These are phyloP conservation scores for Cyclocybe aegerita DNA, from an alignment of 768 basidiomycete species.

Conservation along the genomic window DNA sequence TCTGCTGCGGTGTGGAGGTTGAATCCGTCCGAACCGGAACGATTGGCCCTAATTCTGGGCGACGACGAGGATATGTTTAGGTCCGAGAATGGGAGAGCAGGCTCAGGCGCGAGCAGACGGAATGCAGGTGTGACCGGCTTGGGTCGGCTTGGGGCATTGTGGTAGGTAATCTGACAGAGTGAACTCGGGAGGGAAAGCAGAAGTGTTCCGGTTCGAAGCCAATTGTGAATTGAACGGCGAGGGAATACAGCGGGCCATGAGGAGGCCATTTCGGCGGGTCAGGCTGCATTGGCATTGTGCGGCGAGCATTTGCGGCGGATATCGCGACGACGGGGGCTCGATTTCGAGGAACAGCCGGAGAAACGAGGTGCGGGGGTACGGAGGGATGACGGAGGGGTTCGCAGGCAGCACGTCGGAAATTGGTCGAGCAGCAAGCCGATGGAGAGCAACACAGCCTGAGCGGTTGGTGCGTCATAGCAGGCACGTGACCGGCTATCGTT, in stretches of 20 bases:
- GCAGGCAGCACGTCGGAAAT: too few species aligned
- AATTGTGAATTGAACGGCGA: neutral
- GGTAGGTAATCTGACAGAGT: neutral
- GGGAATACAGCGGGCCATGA: neutral
- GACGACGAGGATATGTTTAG: neutral
- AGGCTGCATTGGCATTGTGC: neutral
- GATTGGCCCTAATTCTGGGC: slow-evolving; percentile 1
- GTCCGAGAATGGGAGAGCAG: too few species aligned
- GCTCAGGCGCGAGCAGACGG: neutral
- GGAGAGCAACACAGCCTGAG: neutral
- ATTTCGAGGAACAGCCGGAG: neutral
- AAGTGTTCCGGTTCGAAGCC: slow-evolving; percentile 4
- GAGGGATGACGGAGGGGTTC: too few species aligned
- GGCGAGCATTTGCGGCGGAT: neutral
- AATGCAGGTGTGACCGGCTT: slow-evolving; percentile 1
- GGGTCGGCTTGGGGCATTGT: slow-evolving; percentile 1
- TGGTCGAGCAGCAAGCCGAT: too few species aligned
- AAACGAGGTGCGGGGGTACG: neutral
- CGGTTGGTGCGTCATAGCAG: neutral
- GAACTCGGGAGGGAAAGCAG: neutral
- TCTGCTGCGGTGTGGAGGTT: slow-evolving; percentile 2
- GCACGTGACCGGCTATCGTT: slow-evolving; percentile 20
- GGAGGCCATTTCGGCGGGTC: slow-evolving; percentile 4
- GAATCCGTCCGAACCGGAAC: slow-evolving; percentile 3
- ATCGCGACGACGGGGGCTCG: neutral